Conservation (phyloP, 768 basidiomycete genomes). For the Serendipita sp. region DNA sequence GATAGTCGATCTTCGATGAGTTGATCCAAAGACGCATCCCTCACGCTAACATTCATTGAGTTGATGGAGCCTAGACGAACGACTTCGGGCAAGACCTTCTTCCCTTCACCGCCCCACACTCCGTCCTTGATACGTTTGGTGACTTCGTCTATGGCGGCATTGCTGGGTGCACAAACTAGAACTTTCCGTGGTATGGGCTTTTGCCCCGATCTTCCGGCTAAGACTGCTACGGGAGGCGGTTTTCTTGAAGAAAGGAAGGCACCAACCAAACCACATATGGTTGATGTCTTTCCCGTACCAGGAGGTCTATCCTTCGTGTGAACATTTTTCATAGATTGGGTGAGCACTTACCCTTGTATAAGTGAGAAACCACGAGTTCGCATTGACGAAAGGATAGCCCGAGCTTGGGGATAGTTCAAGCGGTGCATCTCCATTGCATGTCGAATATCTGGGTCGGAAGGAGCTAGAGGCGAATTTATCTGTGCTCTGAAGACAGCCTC, state of each 20-base stretch:
- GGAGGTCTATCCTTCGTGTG: constrained; percentile 47
- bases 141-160: constrained; percentile 96
- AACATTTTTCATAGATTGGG: neutral
- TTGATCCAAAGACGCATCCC: constrained; percentile 72
- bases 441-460: constrained; percentile 32
- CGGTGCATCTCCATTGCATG: constrained; percentile 50
- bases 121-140: constrained; percentile 72
- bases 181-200: constrained; percentile 47
- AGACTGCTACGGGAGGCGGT: constrained; percentile 30
- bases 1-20: constrained; percentile 60
- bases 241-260: constrained; percentile 52
- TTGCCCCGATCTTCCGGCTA: constrained; percentile 29
- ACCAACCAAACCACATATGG: constrained; percentile 87
- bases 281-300: constrained; percentile 96
- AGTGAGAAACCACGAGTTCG: constrained; percentile 62
- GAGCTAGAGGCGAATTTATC: constrained; percentile 25
- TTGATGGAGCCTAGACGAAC: constrained; percentile 77
- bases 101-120: constrained; percentile 40
- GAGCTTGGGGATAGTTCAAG: constrained; percentile 89
- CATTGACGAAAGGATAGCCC: constrained; percentile 65
- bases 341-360: constrained; percentile 68
- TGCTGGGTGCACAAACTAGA: constrained; percentile 90
- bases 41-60: constrained; percentile 59
- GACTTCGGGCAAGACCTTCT: constrained; percentile 47
- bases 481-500: constrained; percentile 52